Evolutionary conservation across 768 basidiomycete species (phyloP), one percentile per base, ranked within the genome.

Genomic region (Clitopilus passeckerianus): DNA sequence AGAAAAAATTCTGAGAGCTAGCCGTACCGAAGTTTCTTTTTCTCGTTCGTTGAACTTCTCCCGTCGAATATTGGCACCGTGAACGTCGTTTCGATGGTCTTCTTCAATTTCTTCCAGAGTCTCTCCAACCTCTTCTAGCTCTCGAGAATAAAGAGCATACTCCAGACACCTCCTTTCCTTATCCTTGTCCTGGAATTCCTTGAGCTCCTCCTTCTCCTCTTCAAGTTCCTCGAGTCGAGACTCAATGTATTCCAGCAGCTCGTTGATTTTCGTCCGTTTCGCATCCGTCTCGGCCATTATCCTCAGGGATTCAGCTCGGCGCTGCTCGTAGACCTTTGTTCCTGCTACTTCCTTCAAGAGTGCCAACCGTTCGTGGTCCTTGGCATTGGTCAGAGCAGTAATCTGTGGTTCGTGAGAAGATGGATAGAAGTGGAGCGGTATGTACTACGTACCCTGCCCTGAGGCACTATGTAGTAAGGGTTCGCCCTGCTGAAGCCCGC

Each of bases 401-500:
- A 99, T 98, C 92, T 97, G 14, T 7, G 4, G 46, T n/a, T 18
- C 12, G n/a, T 50, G 9, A 7, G 24, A 14, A 53, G 15, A 9
- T 24, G 69, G 57, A 68, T 23, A 18, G 12, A 6, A 37, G 33
- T 23, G 63, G 27, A 34, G 54, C 23, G 35, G 35, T 14, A 56
- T 56, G 33, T 1, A 8, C 9, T 15, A 82, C 87, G 73, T 66
- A 97, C 95, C 55, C 96, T 79, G 56, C 97, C 97, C 78, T 99
- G 97, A 1, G 97, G 97, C 0, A 98, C 96, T 64, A 99, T 99
- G 67, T 98, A 99, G 71, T 98, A 99, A 0, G 97, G 97, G 68
- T 98, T 99, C n/a, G 90, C 90, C 69, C 93, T 91, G 75, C 91
- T 94, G 77, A 99, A 99, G 0, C 97, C 96, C 1, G 97, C 97